Conservation (phyloP, 164 flowering plant genomes). For the Kingdonia uniflora region DNA sequence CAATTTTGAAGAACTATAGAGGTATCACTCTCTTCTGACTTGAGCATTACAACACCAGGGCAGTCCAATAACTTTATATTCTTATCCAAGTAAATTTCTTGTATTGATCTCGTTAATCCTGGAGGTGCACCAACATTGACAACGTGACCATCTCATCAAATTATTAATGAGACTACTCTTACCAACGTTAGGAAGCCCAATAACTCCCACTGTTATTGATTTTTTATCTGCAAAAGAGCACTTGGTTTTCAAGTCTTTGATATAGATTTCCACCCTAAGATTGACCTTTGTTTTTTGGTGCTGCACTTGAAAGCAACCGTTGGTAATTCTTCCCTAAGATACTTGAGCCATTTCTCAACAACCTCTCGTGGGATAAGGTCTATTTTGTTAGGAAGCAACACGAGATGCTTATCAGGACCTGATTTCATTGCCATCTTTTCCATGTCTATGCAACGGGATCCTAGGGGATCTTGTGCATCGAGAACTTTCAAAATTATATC, state of each 20-base stretch:
- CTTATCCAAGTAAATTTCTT: slow-evolving; percentile 92
- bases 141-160: slow-evolving; percentile 80
- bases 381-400: slow-evolving; percentile 85
- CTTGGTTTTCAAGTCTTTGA: slow-evolving; percentile 22
- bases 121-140: slow-evolving; percentile 96
- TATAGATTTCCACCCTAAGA: slow-evolving; percentile 72
- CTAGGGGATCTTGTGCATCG: slow-evolving; percentile 97
- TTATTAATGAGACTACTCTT: too few relatives aligned
- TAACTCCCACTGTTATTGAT: too few relatives aligned
- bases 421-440: slow-evolving; percentile 79
- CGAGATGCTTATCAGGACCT: slow-evolving; percentile 83
- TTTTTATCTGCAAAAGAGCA: too few relatives aligned
- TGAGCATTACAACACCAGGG: slow-evolving; percentile 97
- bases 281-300: slow-evolving; percentile 85
- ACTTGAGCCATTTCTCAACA: slow-evolving; percentile 90
- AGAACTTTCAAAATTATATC: slow-evolving; percentile 95
- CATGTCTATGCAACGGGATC: slow-evolving; percentile 87
- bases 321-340: slow-evolving; percentile 87
- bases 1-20: slow-evolving; percentile 84
- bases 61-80: slow-evolving; percentile 89
- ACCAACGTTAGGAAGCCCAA: too few relatives aligned
- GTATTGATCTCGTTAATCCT: slow-evolving; percentile 89
- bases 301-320: slow-evolving; percentile 95
- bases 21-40: slow-evolving; percentile 53
- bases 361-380: slow-evolving; percentile 98